Base-by-base conservation (phyloP, 2,329 filamentous ascomycete species). In the Sclerotinia borealis region DNA sequence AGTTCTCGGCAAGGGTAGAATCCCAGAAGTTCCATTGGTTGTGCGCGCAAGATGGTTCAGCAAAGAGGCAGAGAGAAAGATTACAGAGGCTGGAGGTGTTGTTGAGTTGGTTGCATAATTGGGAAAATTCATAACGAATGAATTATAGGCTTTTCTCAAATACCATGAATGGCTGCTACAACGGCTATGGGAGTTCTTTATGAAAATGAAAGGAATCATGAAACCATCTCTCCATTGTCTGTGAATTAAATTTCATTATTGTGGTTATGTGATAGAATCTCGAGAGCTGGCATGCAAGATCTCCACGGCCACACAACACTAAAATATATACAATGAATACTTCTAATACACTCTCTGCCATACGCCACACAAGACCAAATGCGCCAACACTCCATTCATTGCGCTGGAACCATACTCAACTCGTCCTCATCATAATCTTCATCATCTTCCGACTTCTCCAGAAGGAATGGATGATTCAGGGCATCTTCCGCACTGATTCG, bases 11-110 rank as follows among this genome's bases (percentile, higher is more conserved):
- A 99, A 99, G 88, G 95, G 95, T 81, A 89, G 93, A 77, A 84
- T 98, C 76, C 93, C 95, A 76, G 84, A 93, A 77, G 86, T 98
- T 76, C 95, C 95, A 73, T 81, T 99, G 75, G 91, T 99, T 76
- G 93, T 99, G 72, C 91, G 91, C 78, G 93, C 95, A 74, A 85
- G 95, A 79, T 98, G 92, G 85, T 91, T 99, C 81, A 92, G 88
- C 85, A 90, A 90, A 79, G 88, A 96, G 79, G 95, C 95, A 73
- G 95, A 99, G 89, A 85, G 91, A 84, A 99, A 99, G 90, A 97
- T 99, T 82, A 96, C 91, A 79, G 92, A 95, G 81, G 93, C 93
- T 76, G 95, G 95, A 80, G 93, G 93, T 81, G 91, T 96, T 76
- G 84, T 96, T 76, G 92, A 97, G 86, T 86, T 97, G 79, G 91